A percentile compares a stretch with the other conserved stretches of the same genome.
phyloP scores from a whole-genome alignment of 73 alveolate genomes.

The Symbiodinium pilosum region DNA sequence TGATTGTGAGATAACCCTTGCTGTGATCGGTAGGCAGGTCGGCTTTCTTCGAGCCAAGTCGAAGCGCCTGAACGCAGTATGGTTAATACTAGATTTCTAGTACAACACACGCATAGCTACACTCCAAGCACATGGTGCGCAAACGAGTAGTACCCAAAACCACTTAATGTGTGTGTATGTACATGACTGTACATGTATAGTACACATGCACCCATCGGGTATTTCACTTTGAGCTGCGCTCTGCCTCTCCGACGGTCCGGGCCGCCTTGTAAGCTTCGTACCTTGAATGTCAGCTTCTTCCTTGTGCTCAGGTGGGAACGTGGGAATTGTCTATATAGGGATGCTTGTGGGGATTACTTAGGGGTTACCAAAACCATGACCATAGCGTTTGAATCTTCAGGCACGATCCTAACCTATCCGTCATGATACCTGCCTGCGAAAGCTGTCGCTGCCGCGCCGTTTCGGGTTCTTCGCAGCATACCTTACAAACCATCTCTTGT shows the following conservation, averaged over 20 bases:
- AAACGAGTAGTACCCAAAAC: too few species aligned
- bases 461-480: constrained; percentile 39
- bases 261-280: constrained; percentile 81
- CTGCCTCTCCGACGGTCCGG: constrained; percentile 67
- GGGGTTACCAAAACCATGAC: not conserved
- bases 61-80: constrained; percentile 48
- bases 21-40: constrained; percentile 21
- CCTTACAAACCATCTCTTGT: not conserved
- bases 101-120: too few species aligned
- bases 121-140: too few species aligned
- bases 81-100: not conserved
- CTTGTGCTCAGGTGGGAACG: not conserved
- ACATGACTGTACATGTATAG: too few species aligned
- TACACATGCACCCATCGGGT: not conserved
- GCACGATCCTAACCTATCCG: too few species aligned
- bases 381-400: not conserved
- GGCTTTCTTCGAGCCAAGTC: constrained; percentile 31
- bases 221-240: not conserved
- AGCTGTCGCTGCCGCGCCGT: constrained; percentile 12
- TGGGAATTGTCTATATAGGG: not conserved
- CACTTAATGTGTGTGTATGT: too few species aligned
- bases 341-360: not conserved
- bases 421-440: not conserved
- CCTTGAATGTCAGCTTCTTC: not conserved
- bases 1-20: not conserved